These are phyloP conservation scores for Colletotrichum limetticola DNA, from an alignment of 2,329 filamentous ascomycete species.

Conservation along the genomic window DNA sequence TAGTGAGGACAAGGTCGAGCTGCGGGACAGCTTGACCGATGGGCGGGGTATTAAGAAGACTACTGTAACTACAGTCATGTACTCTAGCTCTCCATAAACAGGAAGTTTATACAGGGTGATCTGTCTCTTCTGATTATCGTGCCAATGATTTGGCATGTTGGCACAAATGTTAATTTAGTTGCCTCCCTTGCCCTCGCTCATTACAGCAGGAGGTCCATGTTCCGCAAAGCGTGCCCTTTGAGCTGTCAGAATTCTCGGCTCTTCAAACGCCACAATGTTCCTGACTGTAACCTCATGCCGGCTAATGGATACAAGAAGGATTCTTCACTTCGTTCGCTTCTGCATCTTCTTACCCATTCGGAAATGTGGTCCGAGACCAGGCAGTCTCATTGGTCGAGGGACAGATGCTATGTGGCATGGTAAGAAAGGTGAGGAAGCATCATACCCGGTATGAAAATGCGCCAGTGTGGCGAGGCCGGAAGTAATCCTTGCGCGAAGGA, in stretches of 20 bases:
- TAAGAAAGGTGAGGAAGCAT: background rate
- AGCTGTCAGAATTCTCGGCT: background rate
- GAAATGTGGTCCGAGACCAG: background rate
- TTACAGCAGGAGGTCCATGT: no score
- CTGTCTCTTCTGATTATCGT: no score
- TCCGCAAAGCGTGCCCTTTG: background rate
- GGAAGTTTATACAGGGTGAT: no score
- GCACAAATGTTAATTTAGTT: no score
- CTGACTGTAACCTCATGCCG: slow-evolving; percentile 4
- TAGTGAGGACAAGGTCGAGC: slow-evolving; percentile 29
- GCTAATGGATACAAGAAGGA: background rate
- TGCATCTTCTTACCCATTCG: background rate
- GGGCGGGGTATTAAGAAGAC: slow-evolving; percentile 43
- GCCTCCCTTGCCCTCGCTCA: no score
- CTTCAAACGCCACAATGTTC: background rate
- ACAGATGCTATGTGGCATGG: background rate
- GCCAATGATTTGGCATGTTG: no score
- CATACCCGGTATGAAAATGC: background rate
- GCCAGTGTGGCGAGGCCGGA: slow-evolving; percentile 8
- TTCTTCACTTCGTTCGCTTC: background rate
- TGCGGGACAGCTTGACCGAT: background rate
- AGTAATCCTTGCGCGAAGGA: background rate
- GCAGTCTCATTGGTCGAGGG: background rate
- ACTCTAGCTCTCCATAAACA: background rate
- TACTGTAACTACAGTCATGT: slow-evolving; percentile 41